phyloP scores from a whole-genome alignment of 129 eudicot species.

The Tanacetum coccineum region DNA sequence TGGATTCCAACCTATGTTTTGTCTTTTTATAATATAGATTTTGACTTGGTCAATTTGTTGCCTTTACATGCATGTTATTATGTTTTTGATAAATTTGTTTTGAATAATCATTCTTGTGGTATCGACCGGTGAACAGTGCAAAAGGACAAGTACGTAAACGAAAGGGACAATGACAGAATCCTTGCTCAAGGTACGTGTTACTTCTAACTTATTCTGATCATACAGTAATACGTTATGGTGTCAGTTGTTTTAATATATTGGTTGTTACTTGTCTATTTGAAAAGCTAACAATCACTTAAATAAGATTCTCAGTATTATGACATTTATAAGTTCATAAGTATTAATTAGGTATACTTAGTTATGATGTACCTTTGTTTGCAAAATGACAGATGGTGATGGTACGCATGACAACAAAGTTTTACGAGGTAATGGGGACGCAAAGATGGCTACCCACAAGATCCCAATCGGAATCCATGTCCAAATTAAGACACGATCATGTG shows the following conservation, averaged over 20 bases:
- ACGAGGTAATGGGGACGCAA: constrained; percentile 39
- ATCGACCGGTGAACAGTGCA: neutral
- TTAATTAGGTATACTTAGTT: neutral
- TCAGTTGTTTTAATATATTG: too few species aligned
- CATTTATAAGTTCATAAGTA: neutral
- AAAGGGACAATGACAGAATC: constrained; percentile 21
- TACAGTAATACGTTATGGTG: neutral
- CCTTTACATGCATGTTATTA: constrained; percentile 11
- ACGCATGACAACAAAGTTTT: constrained; percentile 32
- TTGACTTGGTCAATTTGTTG: constrained; percentile 21
- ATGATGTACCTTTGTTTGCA: constrained; percentile 1
- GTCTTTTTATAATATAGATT: constrained; percentile 6
- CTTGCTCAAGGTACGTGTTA: constrained; percentile 9
- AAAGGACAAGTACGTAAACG: neutral
- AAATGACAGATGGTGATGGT: constrained; percentile 12
- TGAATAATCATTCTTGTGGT: too few species aligned
- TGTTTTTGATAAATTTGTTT: neutral
- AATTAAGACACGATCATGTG: constrained; percentile 35
- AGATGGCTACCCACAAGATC: constrained; percentile 32
- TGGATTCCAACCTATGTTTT: constrained; percentile 7
- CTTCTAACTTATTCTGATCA: neutral
- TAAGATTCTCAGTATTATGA: neutral
- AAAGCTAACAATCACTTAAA: neutral
- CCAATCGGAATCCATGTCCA: constrained; percentile 31
- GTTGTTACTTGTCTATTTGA: too few species aligned